Evolutionary conservation across 2,329 filamentous ascomycete genomes (phyloP).

Genomic region (Neofusicoccum kwambonambiense): DNA sequence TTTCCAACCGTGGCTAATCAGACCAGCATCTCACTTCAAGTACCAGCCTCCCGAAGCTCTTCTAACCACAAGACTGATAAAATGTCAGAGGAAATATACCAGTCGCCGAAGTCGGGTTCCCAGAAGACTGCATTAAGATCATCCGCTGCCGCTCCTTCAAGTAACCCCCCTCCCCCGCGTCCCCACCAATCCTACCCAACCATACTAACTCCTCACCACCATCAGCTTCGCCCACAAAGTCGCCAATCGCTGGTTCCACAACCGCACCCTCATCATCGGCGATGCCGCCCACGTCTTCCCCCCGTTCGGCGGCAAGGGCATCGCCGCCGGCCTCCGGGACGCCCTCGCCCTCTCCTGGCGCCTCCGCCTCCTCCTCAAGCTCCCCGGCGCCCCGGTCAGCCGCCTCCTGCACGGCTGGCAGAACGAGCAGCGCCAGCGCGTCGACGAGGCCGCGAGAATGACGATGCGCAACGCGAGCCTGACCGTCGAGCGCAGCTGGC

Average conservation of each 20-base stretch:
- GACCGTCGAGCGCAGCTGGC: too few species aligned
- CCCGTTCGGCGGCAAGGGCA: slow-evolving; percentile 21
- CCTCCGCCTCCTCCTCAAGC: not conserved
- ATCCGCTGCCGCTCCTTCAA: slow-evolving; percentile 4
- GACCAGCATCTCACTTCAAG: too few species aligned
- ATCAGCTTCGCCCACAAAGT: slow-evolving; percentile 15
- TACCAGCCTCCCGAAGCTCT: too few species aligned
- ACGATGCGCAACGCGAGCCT: too few species aligned
- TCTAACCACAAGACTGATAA: too few species aligned
- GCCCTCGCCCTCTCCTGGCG: slow-evolving; percentile 16
- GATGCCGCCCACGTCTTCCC: slow-evolving; percentile 22
- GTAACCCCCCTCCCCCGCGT: not conserved
- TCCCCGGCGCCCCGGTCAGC: too few species aligned
- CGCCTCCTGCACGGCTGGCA: too few species aligned
- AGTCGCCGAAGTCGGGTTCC: not conserved
- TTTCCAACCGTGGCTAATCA: too few species aligned
- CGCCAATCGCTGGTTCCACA: slow-evolving; percentile 15
- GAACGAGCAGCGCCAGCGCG: too few species aligned
- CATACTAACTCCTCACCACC: too few species aligned
- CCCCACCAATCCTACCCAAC: too few species aligned
- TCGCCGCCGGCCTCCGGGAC: slow-evolving; percentile 19
- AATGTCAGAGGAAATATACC: not conserved
- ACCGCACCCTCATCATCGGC: slow-evolving; percentile 14
- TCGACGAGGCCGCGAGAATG: too few species aligned
- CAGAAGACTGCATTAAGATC: slow-evolving; percentile 6